Evolutionary conservation across 176 grass and related monocot genomes (phyloP), one percentile per base, ranked within the genome.

Genomic region (Eleusine indica): DNA sequence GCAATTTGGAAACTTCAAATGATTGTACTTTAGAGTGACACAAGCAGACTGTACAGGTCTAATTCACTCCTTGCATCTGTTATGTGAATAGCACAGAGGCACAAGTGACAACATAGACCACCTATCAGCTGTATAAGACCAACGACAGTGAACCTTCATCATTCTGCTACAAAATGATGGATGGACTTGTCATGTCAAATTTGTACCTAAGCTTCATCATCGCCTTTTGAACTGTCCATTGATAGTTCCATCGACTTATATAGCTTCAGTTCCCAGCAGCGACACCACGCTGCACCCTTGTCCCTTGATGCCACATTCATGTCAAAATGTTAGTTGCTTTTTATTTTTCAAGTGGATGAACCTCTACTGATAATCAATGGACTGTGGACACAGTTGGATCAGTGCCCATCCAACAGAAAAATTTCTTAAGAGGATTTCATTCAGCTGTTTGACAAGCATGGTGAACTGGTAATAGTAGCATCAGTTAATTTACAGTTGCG

Each of bases 111-210:
- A 53, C 25, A 54, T 22, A 19, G 61, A 46, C 56, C 76, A 46
- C n/a, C 32, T 63, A 76, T 51, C 65, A 65, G 53, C 44, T 76
- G 18, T 54, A 42, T 4, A 72, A 83, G 74, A 13, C 39, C 70
- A 57, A 51, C 39, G 56, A 22, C 54, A 60, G 21, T 10, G 19
- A 85, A 71, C 64, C 29, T 81, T 57, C 72, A 82, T 89, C 54
- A 85, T 82, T 44, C 56, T 58, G 72, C 81, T 81, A 43, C 58
- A 85, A 84, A 71, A 13, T 9, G 57, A 60, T 77, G 87, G 53
- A 75, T 69, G 44, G 48, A 48, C 56, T 18, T 82, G 46, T 64
- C 66, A 22, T 86, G 46, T 70, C 46, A 17, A 81, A 80, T 69
- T 76, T 81, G 43, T 28, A 65, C 43, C 18, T 18, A 38, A 52